phyloP scores from a whole-genome alignment of 768 basidiomycete genomes.

The Hericium rajendrae region DNA sequence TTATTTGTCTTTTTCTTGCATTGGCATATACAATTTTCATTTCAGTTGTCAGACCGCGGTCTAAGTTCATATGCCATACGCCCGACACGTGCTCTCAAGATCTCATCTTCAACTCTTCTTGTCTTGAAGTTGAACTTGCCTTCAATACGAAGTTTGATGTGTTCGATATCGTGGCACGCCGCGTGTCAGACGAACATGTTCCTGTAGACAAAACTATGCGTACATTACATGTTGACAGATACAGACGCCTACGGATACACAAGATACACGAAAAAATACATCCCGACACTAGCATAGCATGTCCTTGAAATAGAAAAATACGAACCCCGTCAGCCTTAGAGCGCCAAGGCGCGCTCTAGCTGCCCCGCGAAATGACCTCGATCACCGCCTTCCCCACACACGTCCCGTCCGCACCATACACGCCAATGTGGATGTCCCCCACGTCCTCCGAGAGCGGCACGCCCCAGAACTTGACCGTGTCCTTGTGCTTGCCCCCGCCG shows the following conservation, averaged over 20 bases:
- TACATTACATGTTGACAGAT: not conserved
- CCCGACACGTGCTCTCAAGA: no score
- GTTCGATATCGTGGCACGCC: no score
- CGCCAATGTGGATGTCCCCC: constrained; percentile 11
- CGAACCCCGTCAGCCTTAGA: constrained; percentile 1
- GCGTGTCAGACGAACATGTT: no score
- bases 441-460: constrained; percentile 13
- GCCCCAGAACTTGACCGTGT: constrained; percentile 15
- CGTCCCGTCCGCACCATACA: constrained; percentile 5
- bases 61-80: no score
- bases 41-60: no score
- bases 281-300: constrained; percentile 2
- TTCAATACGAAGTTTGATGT: no score
- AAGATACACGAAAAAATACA: not conserved
- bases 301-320: not conserved
- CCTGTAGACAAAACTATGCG: not conserved
- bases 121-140: no score
- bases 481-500: constrained; percentile 6
- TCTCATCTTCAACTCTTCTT: no score
- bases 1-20: not conserved
- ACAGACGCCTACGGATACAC: constrained; percentile 2
- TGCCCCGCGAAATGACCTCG: constrained; percentile 12
- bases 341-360: not conserved
- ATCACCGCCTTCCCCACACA: constrained; percentile 13
- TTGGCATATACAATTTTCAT: no score